phyloP scores from a whole-genome alignment of 345 rosid species.

The Pelargonium nanum region DNA sequence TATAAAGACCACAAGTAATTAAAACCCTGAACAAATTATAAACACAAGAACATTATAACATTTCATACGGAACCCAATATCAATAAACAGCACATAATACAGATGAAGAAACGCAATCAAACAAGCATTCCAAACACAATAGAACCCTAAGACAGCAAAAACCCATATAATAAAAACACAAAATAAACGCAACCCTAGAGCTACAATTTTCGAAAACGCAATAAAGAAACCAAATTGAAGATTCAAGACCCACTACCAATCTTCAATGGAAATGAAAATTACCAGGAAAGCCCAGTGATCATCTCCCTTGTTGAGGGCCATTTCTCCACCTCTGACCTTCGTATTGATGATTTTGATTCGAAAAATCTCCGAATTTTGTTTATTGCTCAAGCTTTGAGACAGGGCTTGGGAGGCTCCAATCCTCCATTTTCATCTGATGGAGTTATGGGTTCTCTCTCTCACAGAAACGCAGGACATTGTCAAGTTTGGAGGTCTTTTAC shows the following conservation, averaged over 20 bases:
- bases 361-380: not conserved
- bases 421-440: not conserved
- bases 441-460: not conserved
- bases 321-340: not conserved
- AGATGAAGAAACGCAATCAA: not conserved
- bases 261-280: not conserved
- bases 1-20: too few species aligned
- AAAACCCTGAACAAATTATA: too few species aligned
- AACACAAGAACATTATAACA: not conserved
- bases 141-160: not conserved
- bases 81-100: too few species aligned
- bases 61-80: not conserved
- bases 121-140: not conserved
- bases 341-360: not conserved
- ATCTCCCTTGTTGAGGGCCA: not conserved
- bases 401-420: not conserved
- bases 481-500: not conserved
- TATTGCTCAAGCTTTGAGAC: not conserved
- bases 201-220: not conserved
- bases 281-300: constrained; percentile 4
- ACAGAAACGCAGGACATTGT: not conserved
- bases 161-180: not conserved
- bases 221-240: not conserved
- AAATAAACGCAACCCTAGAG: not conserved
- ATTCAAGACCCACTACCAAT: not conserved